Conservation (phyloP, 805 yeast species). For the Spathaspora boniae region DNA sequence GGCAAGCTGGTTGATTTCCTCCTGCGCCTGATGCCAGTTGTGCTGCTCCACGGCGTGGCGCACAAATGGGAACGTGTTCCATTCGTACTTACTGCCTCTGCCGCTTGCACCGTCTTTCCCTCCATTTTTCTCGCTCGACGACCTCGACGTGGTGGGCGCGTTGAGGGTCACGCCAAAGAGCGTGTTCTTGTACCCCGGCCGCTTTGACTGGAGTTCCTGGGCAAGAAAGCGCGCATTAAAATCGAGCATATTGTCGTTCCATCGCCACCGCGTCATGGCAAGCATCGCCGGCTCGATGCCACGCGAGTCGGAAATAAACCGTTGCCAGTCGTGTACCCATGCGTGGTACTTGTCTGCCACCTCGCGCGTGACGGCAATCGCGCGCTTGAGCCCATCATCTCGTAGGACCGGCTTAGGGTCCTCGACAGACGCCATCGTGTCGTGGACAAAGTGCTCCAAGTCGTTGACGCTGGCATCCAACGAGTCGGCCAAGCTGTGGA, state of each 20-base stretch:
- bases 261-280: slow-evolving; percentile 70
- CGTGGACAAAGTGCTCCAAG: slow-evolving; percentile 38
- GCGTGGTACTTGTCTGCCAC: slow-evolving; percentile 45
- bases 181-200: slow-evolving; percentile 66
- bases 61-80: slow-evolving; percentile 74
- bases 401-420: slow-evolving; percentile 15
- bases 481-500: slow-evolving; percentile 43
- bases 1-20: slow-evolving; percentile 45
- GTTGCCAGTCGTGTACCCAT: slow-evolving; percentile 65
- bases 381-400: slow-evolving; percentile 21
- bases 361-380: slow-evolving; percentile 23
- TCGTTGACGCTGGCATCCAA: slow-evolving; percentile 45
- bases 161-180: slow-evolving; percentile 66
- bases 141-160: slow-evolving; percentile 58
- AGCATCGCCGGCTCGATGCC: slow-evolving; percentile 73
- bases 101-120: too few relatives aligned
- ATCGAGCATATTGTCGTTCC: slow-evolving; percentile 65
- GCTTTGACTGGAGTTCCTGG: slow-evolving; percentile 33
- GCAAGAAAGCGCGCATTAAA: slow-evolving; percentile 52
- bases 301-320: slow-evolving; percentile 29
- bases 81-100: slow-evolving; percentile 32
- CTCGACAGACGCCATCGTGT: slow-evolving; percentile 13
- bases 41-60: slow-evolving; percentile 58
- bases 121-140: too few relatives aligned
- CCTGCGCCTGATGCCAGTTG: slow-evolving; percentile 53